Evolutionary conservation across 2,329 filamentous ascomycete species (phyloP).

Genomic region (Penicillium decumbens): DNA sequence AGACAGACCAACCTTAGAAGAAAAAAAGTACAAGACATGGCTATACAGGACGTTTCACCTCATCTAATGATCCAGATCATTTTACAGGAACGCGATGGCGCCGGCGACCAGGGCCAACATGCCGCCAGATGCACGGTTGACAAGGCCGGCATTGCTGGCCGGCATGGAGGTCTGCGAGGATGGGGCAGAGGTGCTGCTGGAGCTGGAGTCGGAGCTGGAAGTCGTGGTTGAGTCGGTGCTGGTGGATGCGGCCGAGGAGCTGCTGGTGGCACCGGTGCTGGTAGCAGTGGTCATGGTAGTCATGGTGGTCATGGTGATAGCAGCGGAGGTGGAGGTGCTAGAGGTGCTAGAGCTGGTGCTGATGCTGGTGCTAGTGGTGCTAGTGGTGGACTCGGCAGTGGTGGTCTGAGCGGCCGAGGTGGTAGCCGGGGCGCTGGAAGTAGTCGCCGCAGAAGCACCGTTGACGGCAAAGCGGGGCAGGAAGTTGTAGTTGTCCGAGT

Average conservation of each 20-base stretch:
- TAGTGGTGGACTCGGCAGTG: constrained; percentile 20
- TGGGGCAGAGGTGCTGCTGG: constrained; percentile 14
- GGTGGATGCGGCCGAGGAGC: constrained; percentile 10
- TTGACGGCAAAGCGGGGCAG: constrained; percentile 50
- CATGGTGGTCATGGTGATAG: constrained; percentile 17
- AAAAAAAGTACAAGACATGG: neutral
- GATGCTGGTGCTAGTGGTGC: constrained; percentile 14
- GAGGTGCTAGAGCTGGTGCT: constrained; percentile 12
- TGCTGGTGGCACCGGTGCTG: constrained; percentile 10
- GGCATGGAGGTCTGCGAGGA: constrained; percentile 21
- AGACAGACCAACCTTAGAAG: neutral
- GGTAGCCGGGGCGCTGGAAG: constrained; percentile 31
- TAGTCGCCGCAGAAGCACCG: constrained; percentile 38
- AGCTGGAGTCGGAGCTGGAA: constrained; percentile 21
- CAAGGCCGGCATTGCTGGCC: constrained; percentile 29
- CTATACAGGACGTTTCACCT: neutral
- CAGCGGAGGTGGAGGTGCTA: constrained; percentile 18
- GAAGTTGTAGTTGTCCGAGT: constrained; percentile 49
- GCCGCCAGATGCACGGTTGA: constrained; percentile 34
- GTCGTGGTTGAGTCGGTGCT: constrained; percentile 17
- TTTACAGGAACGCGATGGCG: constrained; percentile 35
- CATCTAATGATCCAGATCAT: neutral
- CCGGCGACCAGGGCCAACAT: constrained; percentile 36
- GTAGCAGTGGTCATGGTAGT: constrained; percentile 19
- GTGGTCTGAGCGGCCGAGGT: constrained; percentile 21